phyloP scores from a whole-genome alignment of 306 rosid genomes.

The Carpinus fangiana region DNA sequence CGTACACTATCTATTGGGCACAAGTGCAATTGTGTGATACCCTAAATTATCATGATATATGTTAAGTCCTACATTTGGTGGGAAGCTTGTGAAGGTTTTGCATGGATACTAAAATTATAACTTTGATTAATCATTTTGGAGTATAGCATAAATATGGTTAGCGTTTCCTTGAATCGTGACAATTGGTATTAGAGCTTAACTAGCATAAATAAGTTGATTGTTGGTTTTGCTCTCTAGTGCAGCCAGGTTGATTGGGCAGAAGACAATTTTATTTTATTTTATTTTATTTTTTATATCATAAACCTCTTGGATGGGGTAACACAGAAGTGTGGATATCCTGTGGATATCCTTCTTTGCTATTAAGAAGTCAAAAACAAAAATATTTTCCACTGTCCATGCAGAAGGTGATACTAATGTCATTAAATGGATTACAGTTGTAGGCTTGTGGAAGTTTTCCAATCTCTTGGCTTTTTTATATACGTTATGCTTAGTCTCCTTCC shows the following conservation, averaged over 20 bases:
- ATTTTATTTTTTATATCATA: not conserved
- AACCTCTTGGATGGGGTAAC: not conserved
- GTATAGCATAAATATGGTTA: no score
- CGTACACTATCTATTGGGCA: not conserved
- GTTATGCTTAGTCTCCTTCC: not conserved
- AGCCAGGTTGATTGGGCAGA: not conserved
- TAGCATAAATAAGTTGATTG: not conserved
- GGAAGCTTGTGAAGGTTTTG: no score
- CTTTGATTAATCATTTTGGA: no score
- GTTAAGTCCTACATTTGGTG: no score
- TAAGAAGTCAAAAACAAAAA: conserved; percentile 4
- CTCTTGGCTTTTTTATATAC: not conserved
- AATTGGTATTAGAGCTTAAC: no score
- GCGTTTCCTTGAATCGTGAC: no score
- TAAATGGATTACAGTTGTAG: not conserved
- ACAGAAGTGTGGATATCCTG: not conserved
- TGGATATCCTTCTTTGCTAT: not conserved
- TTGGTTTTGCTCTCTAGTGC: not conserved
- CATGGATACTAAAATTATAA: no score
- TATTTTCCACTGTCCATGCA: not conserved
- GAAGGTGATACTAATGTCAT: not conserved
- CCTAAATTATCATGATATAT: no score
- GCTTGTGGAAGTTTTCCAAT: not conserved
- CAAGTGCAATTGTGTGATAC: not conserved
- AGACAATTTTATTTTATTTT: not conserved